Conservation (phyloP, 1,139 yeast species). For the Zhuliangozyma blackwelliae region DNA sequence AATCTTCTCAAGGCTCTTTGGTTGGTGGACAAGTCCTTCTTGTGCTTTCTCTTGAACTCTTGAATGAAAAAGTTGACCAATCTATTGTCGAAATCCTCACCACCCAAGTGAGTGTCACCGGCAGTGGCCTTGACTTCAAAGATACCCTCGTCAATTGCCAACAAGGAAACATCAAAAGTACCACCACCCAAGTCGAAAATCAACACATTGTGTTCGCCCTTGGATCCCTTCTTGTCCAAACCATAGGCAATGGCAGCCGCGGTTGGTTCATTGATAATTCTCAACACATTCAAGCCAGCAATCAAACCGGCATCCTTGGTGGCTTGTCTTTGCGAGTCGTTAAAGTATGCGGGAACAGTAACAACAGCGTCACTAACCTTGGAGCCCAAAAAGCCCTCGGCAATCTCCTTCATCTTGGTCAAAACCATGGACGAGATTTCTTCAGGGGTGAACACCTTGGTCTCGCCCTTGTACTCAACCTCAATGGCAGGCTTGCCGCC, state of each 20-base stretch:
- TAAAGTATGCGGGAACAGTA: slow-evolving; percentile 64
- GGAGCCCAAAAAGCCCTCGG: slow-evolving; percentile 60
- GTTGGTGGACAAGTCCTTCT: slow-evolving; percentile 33
- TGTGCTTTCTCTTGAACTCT: slow-evolving; percentile 38
- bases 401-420: slow-evolving; percentile 63
- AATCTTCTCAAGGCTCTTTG: slow-evolving; percentile 41
- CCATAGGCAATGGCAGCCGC: slow-evolving; percentile 65
- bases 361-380: slow-evolving; percentile 68
- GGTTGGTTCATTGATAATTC: slow-evolving; percentile 61
- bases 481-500: slow-evolving; percentile 58
- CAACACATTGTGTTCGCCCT: slow-evolving; percentile 66
- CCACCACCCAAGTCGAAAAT: slow-evolving; percentile 98
- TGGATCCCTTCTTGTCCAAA: slow-evolving; percentile 40
- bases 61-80: slow-evolving; percentile 31
- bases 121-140: slow-evolving; percentile 97
- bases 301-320: slow-evolving; percentile 61
- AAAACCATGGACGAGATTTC: slow-evolving; percentile 67
- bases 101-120: slow-evolving; percentile 98
- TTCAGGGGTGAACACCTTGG: slow-evolving; percentile 61
- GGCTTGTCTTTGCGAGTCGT: slow-evolving; percentile 62
- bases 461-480: slow-evolving; percentile 65
- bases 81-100: slow-evolving; percentile 57
- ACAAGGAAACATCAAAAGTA: slow-evolving; percentile 92
- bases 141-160: slow-evolving; percentile 92
- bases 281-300: slow-evolving; percentile 56